Conservation (phyloP, 257 asterid genomes). For the Solanum appendiculatum region DNA sequence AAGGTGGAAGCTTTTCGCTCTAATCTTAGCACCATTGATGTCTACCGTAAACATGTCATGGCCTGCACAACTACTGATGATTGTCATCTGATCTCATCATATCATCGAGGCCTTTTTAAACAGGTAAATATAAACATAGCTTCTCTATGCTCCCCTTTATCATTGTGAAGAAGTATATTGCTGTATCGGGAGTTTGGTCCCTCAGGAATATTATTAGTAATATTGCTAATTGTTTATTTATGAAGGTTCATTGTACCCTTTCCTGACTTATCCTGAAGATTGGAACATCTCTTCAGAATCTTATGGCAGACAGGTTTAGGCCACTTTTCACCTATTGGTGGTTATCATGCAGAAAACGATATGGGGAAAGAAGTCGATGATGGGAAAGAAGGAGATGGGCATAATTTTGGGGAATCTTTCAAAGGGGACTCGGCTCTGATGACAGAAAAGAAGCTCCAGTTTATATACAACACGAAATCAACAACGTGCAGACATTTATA, state of each 20-base stretch:
- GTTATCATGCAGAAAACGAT: too few relatives aligned
- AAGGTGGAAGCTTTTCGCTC: constrained; percentile 86
- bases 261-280: not conserved
- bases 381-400: too few relatives aligned
- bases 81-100: constrained; percentile 85
- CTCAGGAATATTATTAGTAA: not conserved
- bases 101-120: constrained; percentile 65
- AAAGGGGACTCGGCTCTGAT: too few relatives aligned
- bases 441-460: too few relatives aligned
- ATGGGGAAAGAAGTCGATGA: too few relatives aligned
- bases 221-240: not conserved
- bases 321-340: constrained; percentile 58
- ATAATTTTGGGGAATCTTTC: too few relatives aligned
- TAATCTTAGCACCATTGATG: constrained; percentile 72
- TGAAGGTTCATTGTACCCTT: not conserved
- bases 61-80: constrained; percentile 72
- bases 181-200: not conserved
- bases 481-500: too few relatives aligned
- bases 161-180: not conserved
- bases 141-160: not conserved
- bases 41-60: constrained; percentile 72
- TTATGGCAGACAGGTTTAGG: constrained; percentile 81
- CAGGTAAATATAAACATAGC: constrained; percentile 38
- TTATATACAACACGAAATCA: too few relatives aligned
- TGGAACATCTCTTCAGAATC: constrained; percentile 11